Evolutionary conservation across 1,139 yeast genomes (phyloP).

Genomic region (Blastobotrys indianensis): DNA sequence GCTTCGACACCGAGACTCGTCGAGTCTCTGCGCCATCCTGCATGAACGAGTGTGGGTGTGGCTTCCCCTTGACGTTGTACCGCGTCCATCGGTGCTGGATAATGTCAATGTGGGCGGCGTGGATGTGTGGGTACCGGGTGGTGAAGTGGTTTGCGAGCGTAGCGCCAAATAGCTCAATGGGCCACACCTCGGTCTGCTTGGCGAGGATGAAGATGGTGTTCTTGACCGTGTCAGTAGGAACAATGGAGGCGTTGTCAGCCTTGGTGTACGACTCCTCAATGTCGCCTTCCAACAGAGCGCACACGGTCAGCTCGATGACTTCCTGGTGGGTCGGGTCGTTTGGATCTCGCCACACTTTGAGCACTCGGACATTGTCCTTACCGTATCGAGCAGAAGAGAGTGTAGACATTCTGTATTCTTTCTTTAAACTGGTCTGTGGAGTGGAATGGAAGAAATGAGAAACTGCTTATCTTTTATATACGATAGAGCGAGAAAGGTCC

Average conservation of each 20-base stretch:
- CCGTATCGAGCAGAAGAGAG: conserved; percentile 61
- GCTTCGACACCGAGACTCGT: conserved; percentile 50
- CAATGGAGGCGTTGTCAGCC: conserved; percentile 83
- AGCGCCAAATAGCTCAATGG: conserved; percentile 85
- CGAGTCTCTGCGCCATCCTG: conserved; percentile 82
- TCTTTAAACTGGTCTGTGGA: too few relatives aligned
- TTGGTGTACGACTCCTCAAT: conserved; percentile 75
- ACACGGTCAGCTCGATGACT: conserved; percentile 77
- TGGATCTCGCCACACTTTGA: conserved; percentile 77
- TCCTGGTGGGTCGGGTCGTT: conserved; percentile 66
- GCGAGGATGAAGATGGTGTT: conserved; percentile 81
- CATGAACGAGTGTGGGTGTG: conserved; percentile 76
- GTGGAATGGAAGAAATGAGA: too few relatives aligned
- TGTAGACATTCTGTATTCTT: conserved; percentile 18
- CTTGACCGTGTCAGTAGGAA: conserved; percentile 91
- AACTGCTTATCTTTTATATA: too few relatives aligned
- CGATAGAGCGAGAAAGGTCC: too few relatives aligned
- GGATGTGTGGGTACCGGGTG: conserved; percentile 65
- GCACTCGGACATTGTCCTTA: conserved; percentile 83
- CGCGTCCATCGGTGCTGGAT: conserved; percentile 76
- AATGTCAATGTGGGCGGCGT: conserved; percentile 61
- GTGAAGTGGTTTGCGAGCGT: conserved; percentile 73
- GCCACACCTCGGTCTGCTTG: conserved; percentile 71
- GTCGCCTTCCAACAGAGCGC: conserved; percentile 66
- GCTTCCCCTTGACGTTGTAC: conserved; percentile 63